Conservation (phyloP, 1,139 yeast species). For the Protomyces macrosporus region DNA sequence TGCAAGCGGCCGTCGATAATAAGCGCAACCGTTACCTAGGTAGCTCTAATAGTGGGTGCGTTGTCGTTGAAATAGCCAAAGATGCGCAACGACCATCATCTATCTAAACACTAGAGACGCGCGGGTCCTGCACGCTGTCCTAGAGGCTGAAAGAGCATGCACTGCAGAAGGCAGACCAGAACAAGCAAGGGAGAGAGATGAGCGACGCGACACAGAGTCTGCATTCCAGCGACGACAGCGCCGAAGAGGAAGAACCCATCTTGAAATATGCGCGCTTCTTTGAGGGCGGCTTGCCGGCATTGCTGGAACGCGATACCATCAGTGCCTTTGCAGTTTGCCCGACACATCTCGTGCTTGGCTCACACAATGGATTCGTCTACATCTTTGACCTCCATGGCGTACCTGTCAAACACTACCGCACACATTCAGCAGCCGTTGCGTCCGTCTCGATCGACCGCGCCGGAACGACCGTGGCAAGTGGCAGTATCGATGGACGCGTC, state of each 20-base stretch:
- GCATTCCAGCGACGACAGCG: conserved; percentile 30
- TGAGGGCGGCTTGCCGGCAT: conserved; percentile 56
- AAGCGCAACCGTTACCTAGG: too few species aligned
- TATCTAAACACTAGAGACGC: too few species aligned
- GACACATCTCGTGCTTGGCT: conserved; percentile 42
- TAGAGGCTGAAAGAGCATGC: too few species aligned
- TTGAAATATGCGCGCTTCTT: conserved; percentile 63
- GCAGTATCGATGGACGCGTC: conserved; percentile 28
- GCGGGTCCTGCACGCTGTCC: too few species aligned
- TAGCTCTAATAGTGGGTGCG: too few species aligned
- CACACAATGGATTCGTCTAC: conserved; percentile 75
- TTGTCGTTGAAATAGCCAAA: too few species aligned
- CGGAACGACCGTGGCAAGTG: conserved; percentile 27
- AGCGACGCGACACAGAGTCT: not conserved
- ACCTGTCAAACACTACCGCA: conserved; percentile 62
- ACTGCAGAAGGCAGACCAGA: too few species aligned
- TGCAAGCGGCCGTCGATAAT: too few species aligned
- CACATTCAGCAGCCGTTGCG: conserved; percentile 76
- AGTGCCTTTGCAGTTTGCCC: conserved; percentile 63
- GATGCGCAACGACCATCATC: too few species aligned
- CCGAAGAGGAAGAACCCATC: conserved; percentile 64
- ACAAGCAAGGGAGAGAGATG: not conserved
- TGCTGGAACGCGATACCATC: conserved; percentile 70
- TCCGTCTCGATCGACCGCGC: conserved; percentile 52
- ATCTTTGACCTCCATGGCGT: conserved; percentile 50